phyloP scores from a whole-genome alignment of 345 rosid genomes.

The Lepidium sativum region DNA sequence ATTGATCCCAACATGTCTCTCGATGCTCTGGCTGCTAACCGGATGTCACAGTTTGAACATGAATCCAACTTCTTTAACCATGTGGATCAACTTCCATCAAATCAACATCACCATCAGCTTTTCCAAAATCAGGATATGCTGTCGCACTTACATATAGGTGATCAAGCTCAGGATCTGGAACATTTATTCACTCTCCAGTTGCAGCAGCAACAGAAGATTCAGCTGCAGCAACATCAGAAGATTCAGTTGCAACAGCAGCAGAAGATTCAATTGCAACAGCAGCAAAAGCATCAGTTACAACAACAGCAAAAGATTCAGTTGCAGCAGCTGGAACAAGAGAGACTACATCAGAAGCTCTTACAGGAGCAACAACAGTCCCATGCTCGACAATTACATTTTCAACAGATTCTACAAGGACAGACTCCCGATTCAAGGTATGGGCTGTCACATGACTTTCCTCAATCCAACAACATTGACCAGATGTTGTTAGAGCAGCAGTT shows the following conservation, averaged over 20 bases:
- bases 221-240: slow-evolving; percentile 32
- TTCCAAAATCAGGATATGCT: slow-evolving; percentile 27
- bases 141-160: slow-evolving; percentile 23
- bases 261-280: slow-evolving; percentile 33
- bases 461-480: slow-evolving; percentile 17
- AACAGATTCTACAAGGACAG: slow-evolving; percentile 56
- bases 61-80: slow-evolving; percentile 25
- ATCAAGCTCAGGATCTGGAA: slow-evolving; percentile 27
- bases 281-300: slow-evolving; percentile 25
- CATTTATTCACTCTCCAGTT: slow-evolving; percentile 29
- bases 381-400: slow-evolving; percentile 52
- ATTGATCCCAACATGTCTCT: slow-evolving; percentile 14
- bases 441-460: slow-evolving; percentile 31
- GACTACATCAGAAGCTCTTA: slow-evolving; percentile 29
- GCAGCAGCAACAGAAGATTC: slow-evolving; percentile 32
- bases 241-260: slow-evolving; percentile 23
- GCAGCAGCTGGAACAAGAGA: slow-evolving; percentile 29
- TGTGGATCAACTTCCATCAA: slow-evolving; percentile 30
- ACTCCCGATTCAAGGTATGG: slow-evolving; percentile 48
- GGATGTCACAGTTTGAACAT: slow-evolving; percentile 28
- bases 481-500: slow-evolving; percentile 30
- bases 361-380: slow-evolving; percentile 41
- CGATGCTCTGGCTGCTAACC: slow-evolving; percentile 30
- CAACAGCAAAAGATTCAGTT: slow-evolving; percentile 25
- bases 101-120: slow-evolving; percentile 32